A percentile compares a stretch with the other conserved stretches of the same genome.
These are phyloP conservation scores for Amniculicola lignicola DNA, from an alignment of 495 filamentous ascomycete genomes.

Conservation along the genomic window DNA sequence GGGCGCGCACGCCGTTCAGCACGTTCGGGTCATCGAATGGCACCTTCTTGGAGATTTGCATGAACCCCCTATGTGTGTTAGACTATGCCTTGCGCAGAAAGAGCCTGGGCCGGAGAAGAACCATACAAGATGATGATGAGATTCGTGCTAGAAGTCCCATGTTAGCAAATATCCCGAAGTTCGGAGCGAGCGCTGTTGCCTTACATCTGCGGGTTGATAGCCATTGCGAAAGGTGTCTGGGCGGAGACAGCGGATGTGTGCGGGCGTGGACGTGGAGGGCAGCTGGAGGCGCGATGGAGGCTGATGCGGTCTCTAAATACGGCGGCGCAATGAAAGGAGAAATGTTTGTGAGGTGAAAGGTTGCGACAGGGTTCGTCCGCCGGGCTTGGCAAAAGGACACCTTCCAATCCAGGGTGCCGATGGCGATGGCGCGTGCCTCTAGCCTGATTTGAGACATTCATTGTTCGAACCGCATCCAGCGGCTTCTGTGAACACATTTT, in stretches of 20 bases:
- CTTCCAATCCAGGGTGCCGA: not conserved
- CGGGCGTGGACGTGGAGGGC: not conserved
- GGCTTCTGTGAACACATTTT: not conserved
- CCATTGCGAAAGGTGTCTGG: constrained; percentile 35
- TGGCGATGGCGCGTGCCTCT: no score
- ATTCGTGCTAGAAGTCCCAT: constrained; percentile 65
- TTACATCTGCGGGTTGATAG: constrained; percentile 42
- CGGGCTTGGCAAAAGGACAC: not conserved
- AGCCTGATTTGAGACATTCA: not conserved
- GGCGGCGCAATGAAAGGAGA: not conserved
- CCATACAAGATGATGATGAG: constrained; percentile 75
- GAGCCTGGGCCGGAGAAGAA: not conserved
- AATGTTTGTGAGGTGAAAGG: not conserved
- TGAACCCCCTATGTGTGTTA: constrained; percentile 61
- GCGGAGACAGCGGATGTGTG: not conserved
- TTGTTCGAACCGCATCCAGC: not conserved
- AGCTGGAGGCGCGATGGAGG: not conserved
- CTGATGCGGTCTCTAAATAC: not conserved
- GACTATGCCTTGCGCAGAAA: not conserved
- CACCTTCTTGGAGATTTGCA: constrained; percentile 95
- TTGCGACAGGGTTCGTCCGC: not conserved
- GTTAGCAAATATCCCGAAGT: constrained; percentile 22
- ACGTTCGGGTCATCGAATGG: constrained; percentile 90
- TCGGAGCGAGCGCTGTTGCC: not conserved
- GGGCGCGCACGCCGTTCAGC: constrained; percentile 73